phyloP scores from a whole-genome alignment of 441 rosid species.

The Cnidoscolus chayamansa region DNA sequence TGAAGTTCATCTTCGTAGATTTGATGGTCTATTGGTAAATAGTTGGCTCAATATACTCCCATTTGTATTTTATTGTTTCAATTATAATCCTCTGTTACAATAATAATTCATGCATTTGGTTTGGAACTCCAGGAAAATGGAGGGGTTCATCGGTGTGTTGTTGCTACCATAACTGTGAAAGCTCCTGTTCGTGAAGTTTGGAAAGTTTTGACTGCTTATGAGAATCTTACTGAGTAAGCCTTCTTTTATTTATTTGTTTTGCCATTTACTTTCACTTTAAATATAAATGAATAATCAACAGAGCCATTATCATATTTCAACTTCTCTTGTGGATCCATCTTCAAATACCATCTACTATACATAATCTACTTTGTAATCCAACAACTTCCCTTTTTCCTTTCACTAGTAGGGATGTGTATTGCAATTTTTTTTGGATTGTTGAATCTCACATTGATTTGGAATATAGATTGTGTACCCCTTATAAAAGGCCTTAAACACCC shows the following conservation, averaged over 20 bases:
- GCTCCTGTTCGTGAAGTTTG: conserved; percentile 92
- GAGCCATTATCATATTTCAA: neutral
- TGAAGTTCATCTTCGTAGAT: conserved; percentile 96
- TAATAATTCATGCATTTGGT: conserved; percentile 32
- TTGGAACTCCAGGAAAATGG: conserved; percentile 83
- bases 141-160: conserved; percentile 89
- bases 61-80: conserved; percentile 23
- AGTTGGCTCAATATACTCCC: conserved; percentile 29
- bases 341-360: too few relatives aligned
- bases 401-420: too few relatives aligned
- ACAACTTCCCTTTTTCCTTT: too few relatives aligned
- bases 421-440: too few relatives aligned
- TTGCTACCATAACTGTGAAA: conserved; percentile 93
- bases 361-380: too few relatives aligned
- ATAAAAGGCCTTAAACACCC: too few relatives aligned
- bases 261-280: neutral
- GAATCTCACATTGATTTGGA: too few relatives aligned
- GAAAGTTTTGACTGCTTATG: conserved; percentile 87
- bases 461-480: too few relatives aligned
- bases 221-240: conserved; percentile 91
- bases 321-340: too few relatives aligned
- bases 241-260: conserved; percentile 1
- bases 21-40: conserved; percentile 86
- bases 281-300: neutral
- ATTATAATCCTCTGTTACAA: conserved; percentile 23